Base-by-base conservation (phyloP, 192 early-diverging fungal species). In the Entomortierella beljakovae region DNA sequence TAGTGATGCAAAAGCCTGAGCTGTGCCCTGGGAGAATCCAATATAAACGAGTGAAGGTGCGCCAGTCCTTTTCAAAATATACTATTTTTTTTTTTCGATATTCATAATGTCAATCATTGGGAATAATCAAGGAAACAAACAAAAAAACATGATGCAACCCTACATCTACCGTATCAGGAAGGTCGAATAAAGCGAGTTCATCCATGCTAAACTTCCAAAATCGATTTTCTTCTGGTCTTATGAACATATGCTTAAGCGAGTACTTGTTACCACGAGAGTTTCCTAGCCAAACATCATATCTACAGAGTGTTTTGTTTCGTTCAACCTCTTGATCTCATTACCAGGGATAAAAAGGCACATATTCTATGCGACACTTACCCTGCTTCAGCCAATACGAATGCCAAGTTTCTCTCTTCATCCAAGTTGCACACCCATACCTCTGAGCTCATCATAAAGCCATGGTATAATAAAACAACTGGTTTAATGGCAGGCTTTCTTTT, bases 181-280 rank as follows among this genome's bases (percentile, higher is more conserved):
- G 80, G 75, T 99, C 97, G 74, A 89, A 90, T 48, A 90, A 79
- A 26, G 95, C 95, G 35, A 96, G 89, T 62, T 97, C 92, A 82
- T 99, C 95, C 61, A 99, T 91, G 2, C 93, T 94, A 82, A 95
- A 99, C 79, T 98, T 88, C 97, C 97, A 99, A 71, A 95, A 96
- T 34, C 82, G 81, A 54, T 87, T 84, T 60, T 95, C 86, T 42
- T 83, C 76, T 0, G 93, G 90, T 33, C 84, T 90, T 37, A 87
- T 82, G 20, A 76, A 88, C 42, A 88, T 73, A 70, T 98, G 94
- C 64, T 94, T 94, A 74, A 92, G 94, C 46, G 91, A 90, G 75
- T 97, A 97, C 81, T 98, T 98, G 85, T 97, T 97, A 16, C 95
- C 97, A 26, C 97, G 85, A 25, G 94, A 91, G 73, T 99, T 98